These are phyloP conservation scores for Phytophthora pini DNA, from an alignment of 352 stramenopile species.

Conservation along the genomic window DNA sequence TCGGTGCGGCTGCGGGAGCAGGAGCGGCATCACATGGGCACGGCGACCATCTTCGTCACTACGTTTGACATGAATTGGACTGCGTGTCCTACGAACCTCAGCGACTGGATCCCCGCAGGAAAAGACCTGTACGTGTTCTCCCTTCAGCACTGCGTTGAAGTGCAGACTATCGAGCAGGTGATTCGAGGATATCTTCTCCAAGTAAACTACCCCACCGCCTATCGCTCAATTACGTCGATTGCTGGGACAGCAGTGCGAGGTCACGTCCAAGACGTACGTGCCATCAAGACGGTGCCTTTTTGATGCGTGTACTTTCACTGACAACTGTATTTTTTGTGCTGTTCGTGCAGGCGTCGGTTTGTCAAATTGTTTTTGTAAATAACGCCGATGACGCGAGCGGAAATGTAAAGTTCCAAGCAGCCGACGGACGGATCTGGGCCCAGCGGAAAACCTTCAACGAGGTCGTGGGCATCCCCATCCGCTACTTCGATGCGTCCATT, in stretches of 20 bases:
- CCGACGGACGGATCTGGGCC: constrained; percentile 72
- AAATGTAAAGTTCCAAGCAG: constrained; percentile 78
- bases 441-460: constrained; percentile 82
- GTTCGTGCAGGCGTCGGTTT: constrained; percentile 59
- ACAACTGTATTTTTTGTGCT: constrained; percentile 12
- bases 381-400: constrained; percentile 81
- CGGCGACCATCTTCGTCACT: constrained; percentile 79
- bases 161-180: constrained; percentile 68
- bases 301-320: constrained; percentile 7
- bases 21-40: constrained; percentile 71
- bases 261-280: constrained; percentile 70
- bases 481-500: constrained; percentile 87
- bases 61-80: constrained; percentile 87
- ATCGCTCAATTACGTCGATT: constrained; percentile 83
- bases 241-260: constrained; percentile 65
- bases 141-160: constrained; percentile 74
- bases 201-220: constrained; percentile 83
- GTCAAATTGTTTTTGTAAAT: constrained; percentile 89
- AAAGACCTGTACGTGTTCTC: constrained; percentile 89
- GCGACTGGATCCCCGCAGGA: constrained; percentile 73
- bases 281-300: background rate
- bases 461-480: constrained; percentile 79
- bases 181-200: constrained; percentile 77
- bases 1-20: constrained; percentile 47
- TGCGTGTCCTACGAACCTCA: constrained; percentile 65